Evolutionary conservation across 2,329 filamentous ascomycete species (phyloP).

Genomic region (Colletotrichum liriopes): DNA sequence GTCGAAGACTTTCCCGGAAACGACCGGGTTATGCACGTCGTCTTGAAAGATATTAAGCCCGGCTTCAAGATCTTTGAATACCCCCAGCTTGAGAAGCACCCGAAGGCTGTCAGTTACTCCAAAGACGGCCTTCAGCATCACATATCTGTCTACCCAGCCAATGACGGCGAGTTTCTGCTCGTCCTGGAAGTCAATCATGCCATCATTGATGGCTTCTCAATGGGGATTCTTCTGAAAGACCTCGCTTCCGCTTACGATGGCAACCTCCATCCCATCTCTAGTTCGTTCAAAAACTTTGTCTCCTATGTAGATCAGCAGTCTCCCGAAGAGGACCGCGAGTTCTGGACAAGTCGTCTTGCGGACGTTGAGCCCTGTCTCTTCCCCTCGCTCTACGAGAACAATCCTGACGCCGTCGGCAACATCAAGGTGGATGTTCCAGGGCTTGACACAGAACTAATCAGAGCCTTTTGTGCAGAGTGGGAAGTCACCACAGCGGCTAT

Average conservation of each 20-base stretch:
- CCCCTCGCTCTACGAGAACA: constrained; percentile 15
- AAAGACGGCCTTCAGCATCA: constrained; percentile 6
- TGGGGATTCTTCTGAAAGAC: not conserved
- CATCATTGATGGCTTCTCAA: constrained; percentile 17
- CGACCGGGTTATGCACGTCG: constrained; percentile 36
- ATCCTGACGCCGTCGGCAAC: not conserved
- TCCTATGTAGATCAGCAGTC: constrained; percentile 32
- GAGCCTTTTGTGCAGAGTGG: constrained; percentile 3
- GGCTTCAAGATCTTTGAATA: not conserved
- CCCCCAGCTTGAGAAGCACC: not conserved
- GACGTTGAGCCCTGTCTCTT: constrained; percentile 44
- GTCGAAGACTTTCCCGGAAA: constrained; percentile 36
- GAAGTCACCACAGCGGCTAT: constrained; percentile 9
- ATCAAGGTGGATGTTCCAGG: not conserved
- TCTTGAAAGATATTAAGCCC: constrained; percentile 25
- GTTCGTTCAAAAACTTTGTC: constrained; percentile 40
- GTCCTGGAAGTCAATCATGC: constrained; percentile 17
- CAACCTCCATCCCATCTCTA: not conserved
- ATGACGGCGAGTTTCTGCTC: not conserved
- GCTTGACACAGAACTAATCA: not conserved
- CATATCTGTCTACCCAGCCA: not conserved
- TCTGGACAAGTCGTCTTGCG: constrained; percentile 42
- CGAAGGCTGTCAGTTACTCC: not conserved
- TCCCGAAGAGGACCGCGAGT: constrained; percentile 31
- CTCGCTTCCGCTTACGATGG: not conserved